Percentiles rank a stretch among this genome's conserved stretches.
Conservation (phyloP, 176 grass and related monocot species). For the Lolium rigidum region DNA sequence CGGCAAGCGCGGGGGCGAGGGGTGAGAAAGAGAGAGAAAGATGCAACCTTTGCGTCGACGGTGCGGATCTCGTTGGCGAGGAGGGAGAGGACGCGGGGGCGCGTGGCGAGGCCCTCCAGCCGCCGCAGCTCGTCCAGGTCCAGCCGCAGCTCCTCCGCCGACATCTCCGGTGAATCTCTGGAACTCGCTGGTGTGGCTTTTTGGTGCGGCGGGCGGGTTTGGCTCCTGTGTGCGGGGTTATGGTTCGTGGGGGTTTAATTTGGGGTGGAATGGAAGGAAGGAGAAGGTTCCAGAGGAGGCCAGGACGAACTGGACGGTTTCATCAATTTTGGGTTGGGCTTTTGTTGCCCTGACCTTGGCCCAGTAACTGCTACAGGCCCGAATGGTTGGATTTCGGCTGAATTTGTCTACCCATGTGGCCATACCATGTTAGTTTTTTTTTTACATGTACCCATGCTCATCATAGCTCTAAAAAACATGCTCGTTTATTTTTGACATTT, state of each 20-base stretch:
- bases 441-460: background rate
- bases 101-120: slow-evolving; percentile 71
- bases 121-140: slow-evolving; percentile 81
- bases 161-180: slow-evolving; percentile 27
- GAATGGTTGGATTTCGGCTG: background rate
- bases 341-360: background rate
- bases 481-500: no score
- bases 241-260: slow-evolving; percentile 22
- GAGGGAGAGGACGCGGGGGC: slow-evolving; percentile 68
- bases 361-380: background rate
- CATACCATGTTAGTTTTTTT: background rate
- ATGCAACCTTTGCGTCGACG: slow-evolving; percentile 68
- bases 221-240: background rate
- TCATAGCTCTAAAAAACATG: no score
- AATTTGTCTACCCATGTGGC: background rate
- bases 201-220: background rate
- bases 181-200: background rate
- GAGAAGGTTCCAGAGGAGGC: slow-evolving; percentile 64
- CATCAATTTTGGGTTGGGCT: background rate
- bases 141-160: slow-evolving; percentile 67
- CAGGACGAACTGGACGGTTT: background rate
- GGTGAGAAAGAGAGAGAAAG: no score
- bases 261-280: slow-evolving; percentile 41
- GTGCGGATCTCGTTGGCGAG: slow-evolving; percentile 74
- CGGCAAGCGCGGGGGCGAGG: background rate